Evolutionary conservation across 768 basidiomycete genomes (phyloP), one percentile per base, ranked within the genome.

Genomic region (Gymnopilus junonius): DNA sequence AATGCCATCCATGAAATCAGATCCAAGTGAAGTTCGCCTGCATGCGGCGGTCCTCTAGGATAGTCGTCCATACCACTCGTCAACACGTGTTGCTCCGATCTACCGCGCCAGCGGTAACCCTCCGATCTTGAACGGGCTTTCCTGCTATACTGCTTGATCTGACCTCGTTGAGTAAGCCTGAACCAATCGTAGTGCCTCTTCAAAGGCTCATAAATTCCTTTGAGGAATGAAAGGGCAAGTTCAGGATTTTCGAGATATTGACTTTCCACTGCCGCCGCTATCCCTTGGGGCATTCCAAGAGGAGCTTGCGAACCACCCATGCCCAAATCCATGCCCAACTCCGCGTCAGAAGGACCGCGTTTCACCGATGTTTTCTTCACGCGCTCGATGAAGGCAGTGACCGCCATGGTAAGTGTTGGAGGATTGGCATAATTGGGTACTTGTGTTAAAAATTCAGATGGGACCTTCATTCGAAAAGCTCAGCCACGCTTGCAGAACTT

Each of bases 61-160:
- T 96, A 98, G 76, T 99, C 96, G 73, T 99, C 96, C 88, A 99
- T 90, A 1, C 96, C 96, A 69, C 92, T 94, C 0, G 97, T 97
- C 60, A 99, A 79, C 39, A 99, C 91, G 75, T 97, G 95, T 27
- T 83, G 83, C 69, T 89, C 84, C 7, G 93, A 92, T 42, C 96
- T 83, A 29, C 96, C 96, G 32, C 97, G 86, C 97, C 96, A 99
- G 34, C 96, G 85, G 78, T 97, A 99, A 1, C 86, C 95, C 75
- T 98, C 95, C 1, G 88, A 88, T 55, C 90, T 82, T n/a, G 93
- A 93, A n/a, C 91, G 86, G 2, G 94, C 90, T 59, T 84, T 85
- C 35, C 96, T 85, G 3, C 85, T 87, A 73, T 94, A 99, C 71
- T 94, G 93, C 71, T 93, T 94, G 69, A 98, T 91, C 73, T 96